Conservation (phyloP, 352 stramenopile genomes). For the Globisporangium splendens region DNA sequence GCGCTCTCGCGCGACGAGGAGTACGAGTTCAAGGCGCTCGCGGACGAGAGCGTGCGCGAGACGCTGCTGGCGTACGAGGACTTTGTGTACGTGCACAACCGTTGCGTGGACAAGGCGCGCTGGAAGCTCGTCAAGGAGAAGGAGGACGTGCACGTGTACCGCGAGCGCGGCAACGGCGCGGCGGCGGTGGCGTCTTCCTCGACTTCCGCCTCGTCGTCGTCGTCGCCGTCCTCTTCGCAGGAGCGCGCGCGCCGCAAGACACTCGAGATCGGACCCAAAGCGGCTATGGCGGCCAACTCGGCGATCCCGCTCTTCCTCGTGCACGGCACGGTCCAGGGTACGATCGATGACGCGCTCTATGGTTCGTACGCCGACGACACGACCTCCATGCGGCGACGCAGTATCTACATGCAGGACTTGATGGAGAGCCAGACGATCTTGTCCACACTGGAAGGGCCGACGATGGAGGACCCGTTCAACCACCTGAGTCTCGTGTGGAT, state of each 20-base stretch:
- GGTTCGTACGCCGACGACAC: slow-evolving; percentile 38
- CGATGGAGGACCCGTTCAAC: slow-evolving; percentile 44
- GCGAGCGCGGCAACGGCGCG: slow-evolving; percentile 22
- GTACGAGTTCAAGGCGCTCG: slow-evolving; percentile 26
- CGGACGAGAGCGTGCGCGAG: slow-evolving; percentile 32
- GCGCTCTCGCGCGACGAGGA: slow-evolving; percentile 16
- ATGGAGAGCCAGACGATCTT: slow-evolving; percentile 54
- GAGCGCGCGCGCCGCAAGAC: slow-evolving; percentile 8
- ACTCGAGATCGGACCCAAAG: slow-evolving; percentile 40
- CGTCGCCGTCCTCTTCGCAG: background rate
- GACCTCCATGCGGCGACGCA: slow-evolving; percentile 25
- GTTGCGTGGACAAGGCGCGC: slow-evolving; percentile 18
- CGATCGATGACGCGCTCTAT: slow-evolving; percentile 54
- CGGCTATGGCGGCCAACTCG: slow-evolving; percentile 37
- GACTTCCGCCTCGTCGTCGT: background rate
- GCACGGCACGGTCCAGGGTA: slow-evolving; percentile 29
- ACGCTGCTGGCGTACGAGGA: slow-evolving; percentile 39
- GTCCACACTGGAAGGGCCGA: slow-evolving; percentile 38
- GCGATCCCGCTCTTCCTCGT: slow-evolving; percentile 31
- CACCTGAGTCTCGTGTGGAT: slow-evolving; percentile 48
- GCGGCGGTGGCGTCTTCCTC: background rate
- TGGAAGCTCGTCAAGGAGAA: slow-evolving; percentile 37
- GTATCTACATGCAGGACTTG: slow-evolving; percentile 35
- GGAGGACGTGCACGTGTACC: slow-evolving; percentile 30
- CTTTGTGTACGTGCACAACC: slow-evolving; percentile 25